These are phyloP conservation scores for Xylaria bambusicola DNA, from an alignment of 495 filamentous ascomycete species.

Conservation along the genomic window DNA sequence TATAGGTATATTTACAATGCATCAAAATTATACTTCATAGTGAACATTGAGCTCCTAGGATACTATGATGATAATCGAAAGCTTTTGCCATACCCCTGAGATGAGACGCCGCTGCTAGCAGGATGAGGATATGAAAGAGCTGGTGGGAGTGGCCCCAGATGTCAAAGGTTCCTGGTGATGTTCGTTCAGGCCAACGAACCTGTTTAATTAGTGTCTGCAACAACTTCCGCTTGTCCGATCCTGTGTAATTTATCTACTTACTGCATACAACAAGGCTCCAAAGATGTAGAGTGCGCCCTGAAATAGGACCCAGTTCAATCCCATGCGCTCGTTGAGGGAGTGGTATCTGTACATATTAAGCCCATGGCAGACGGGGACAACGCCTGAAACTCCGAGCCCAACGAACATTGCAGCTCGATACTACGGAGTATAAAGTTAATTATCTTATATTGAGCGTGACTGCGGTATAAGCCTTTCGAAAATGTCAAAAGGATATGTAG, in stretches of 20 bases:
- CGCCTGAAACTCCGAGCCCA: constrained; percentile 78
- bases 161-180: constrained; percentile 66
- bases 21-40: constrained; percentile 26
- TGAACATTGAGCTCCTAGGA: constrained; percentile 31
- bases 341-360: constrained; percentile 55
- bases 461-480: not conserved
- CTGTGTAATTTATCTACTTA: constrained; percentile 21
- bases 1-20: too few relatives aligned
- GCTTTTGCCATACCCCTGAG: constrained; percentile 60
- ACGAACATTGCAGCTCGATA: constrained; percentile 93
- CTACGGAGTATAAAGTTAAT: constrained; percentile 37
- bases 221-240: too few relatives aligned
- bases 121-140: constrained; percentile 74
- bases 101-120: constrained; percentile 66
- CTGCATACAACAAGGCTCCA: constrained; percentile 66
- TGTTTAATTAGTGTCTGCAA: constrained; percentile 18
- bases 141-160: constrained; percentile 80
- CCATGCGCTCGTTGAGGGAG: constrained; percentile 65
- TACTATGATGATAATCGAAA: constrained; percentile 50
- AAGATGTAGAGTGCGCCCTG: constrained; percentile 84
- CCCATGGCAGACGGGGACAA: constrained; percentile 76
- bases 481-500: too few relatives aligned
- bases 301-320: constrained; percentile 72
- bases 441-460: not conserved
- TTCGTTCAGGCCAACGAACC: constrained; percentile 64